phyloP scores from a whole-genome alignment of 2,329 filamentous ascomycete species.

The Monilinia fructigena region DNA sequence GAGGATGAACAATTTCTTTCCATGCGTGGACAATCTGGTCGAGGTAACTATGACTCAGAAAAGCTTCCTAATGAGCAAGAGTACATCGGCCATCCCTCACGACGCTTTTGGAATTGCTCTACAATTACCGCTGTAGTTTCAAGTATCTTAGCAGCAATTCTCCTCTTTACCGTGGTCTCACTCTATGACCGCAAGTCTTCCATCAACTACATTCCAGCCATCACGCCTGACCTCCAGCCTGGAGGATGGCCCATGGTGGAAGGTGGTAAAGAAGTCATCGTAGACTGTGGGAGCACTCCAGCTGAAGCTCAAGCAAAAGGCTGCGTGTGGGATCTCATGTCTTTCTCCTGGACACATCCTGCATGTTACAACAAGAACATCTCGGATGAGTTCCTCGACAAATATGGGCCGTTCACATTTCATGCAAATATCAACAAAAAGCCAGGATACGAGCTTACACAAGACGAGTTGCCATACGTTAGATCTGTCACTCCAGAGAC shows the following conservation, averaged over 20 bases:
- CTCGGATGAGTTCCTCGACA: background rate
- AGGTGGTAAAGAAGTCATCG: background rate
- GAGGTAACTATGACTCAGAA: background rate
- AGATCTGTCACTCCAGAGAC: background rate
- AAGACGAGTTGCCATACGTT: background rate
- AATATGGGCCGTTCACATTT: conserved; percentile 4
- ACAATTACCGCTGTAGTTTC: background rate
- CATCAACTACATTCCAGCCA: conserved; percentile 7
- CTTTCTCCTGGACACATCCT: conserved; percentile 18
- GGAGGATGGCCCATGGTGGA: background rate
- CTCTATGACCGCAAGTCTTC: background rate
- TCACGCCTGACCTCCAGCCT: background rate
- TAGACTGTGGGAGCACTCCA: conserved; percentile 20
- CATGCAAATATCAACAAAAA: conserved; percentile 3
- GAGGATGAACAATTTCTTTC: conserved; percentile 4
- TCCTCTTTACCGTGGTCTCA: background rate
- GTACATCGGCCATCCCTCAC: background rate
- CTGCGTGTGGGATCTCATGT: conserved; percentile 23
- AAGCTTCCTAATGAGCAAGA: background rate
- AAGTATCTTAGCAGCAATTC: background rate
- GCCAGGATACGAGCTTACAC: background rate
- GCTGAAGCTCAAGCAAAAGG: conserved; percentile 16
- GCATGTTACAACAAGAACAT: conserved; percentile 17
- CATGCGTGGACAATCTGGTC: background rate
- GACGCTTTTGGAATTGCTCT: background rate